Evolutionary conservation across 2,329 filamentous ascomycete species (phyloP), one percentile per base, ranked within the genome.

Genomic region (Curvularia sp.): DNA sequence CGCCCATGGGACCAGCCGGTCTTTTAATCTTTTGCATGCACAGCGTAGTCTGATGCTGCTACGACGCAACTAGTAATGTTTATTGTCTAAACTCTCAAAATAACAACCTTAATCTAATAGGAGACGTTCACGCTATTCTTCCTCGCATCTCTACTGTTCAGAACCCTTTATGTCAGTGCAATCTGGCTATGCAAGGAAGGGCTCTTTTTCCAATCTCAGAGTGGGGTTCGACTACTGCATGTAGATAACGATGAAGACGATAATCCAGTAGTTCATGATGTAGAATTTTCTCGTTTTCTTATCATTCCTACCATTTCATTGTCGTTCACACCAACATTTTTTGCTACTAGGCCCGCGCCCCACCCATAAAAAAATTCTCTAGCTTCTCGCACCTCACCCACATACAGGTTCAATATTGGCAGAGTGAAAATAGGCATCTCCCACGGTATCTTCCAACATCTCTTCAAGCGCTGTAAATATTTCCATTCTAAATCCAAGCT

Each of bases 291-390:
- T 18, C 1, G 23, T 27, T 6, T 43, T 27, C 23, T 2, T 25
- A 13, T 8, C 23, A 27, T 15, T 23, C 7, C 23, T 4, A 27
- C 21, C 10, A 7, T n/a, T 32, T 3, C 7, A 6, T 13, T 5
- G 43, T 21, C 18, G 10, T 32, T 34, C 43, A 47, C 18, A n/a
- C 28, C 12, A 47, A 19, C n/a, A 8, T 47, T 47, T 43, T 47
- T 47, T 15, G 4, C 21, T 27, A 38, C 34, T 49, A 49, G 47
- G 12, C 32, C 21, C 34, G 19, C 21, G 15, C 21, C 32, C 19
- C 47, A 49, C 47, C n/a, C 23, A n/a, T 27, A 47, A 23, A 47
- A 49, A 49, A 25, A 27, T 27, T 39, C 47, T 27, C 21, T 38
- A 27, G 32, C 32, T 49, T 38, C 47, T 21, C 47, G 18, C 32